Conservation (phyloP, 495 filamentous ascomycete species). For the Penicillium daleae region DNA sequence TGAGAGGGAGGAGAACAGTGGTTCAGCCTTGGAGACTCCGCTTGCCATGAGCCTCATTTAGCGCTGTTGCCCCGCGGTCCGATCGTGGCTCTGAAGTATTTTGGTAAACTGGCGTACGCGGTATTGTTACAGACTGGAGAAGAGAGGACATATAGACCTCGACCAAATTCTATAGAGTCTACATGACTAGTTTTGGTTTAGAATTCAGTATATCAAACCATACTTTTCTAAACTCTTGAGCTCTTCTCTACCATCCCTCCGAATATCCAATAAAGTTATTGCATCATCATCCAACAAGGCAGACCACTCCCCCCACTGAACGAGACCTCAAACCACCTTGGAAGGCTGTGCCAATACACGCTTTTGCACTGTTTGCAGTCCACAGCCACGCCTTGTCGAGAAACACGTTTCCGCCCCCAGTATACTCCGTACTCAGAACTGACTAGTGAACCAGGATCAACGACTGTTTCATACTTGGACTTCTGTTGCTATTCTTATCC, state of each 20-base stretch:
- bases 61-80: conserved; percentile 12
- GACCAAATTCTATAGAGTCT: no score
- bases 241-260: neutral
- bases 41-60: conserved; percentile 20
- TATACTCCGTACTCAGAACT: neutral
- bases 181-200: no score
- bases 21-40: conserved; percentile 10
- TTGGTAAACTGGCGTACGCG: neutral
- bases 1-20: neutral
- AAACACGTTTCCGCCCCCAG: neutral
- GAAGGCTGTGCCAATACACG: conserved; percentile 2
- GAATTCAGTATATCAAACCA: no score
- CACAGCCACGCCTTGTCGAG: neutral
- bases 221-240: neutral
- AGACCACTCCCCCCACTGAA: neutral
- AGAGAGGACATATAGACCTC: neutral
- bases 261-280: neutral
- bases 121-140: neutral
- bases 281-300: conserved; percentile 6
- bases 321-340: neutral
- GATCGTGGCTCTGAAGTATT: neutral
- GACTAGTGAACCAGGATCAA: neutral
- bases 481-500: conserved; percentile 13
- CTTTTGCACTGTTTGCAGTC: conserved; percentile 2
- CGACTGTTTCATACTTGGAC: neutral